Evolutionary conservation across 2,329 filamentous ascomycete species (phyloP).

Genomic region (Diaporthe sp.): DNA sequence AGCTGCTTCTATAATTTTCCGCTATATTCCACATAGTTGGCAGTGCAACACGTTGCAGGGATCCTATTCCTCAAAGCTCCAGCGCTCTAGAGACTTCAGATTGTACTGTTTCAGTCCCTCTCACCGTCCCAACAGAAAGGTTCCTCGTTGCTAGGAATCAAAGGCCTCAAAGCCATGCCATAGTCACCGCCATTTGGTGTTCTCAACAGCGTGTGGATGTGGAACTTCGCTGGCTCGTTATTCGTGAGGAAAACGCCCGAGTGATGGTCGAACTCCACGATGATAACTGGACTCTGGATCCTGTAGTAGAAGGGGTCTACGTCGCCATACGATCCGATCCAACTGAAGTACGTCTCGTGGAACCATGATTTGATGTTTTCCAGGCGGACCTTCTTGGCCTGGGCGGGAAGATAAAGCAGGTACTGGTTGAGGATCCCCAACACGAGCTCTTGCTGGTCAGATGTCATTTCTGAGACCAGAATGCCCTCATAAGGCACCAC

Average conservation of each 20-base stretch:
- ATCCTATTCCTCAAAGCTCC: not conserved
- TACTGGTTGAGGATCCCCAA: slow-evolving; percentile 74
- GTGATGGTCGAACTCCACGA: slow-evolving; percentile 86
- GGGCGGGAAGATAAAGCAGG: slow-evolving; percentile 75
- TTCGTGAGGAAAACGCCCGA: slow-evolving; percentile 84
- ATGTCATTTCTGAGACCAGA: slow-evolving; percentile 62
- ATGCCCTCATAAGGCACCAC: slow-evolving; percentile 82
- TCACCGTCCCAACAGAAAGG: slow-evolving; percentile 59
- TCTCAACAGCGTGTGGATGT: slow-evolving; percentile 81
- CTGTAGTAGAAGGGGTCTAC: slow-evolving; percentile 83
- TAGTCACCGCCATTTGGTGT: slow-evolving; percentile 85
- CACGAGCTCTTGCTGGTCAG: slow-evolving; percentile 67
- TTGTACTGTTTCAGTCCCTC: slow-evolving; percentile 18
- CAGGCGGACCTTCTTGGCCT: slow-evolving; percentile 68
- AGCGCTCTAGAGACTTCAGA: not conserved
- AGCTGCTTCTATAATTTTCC: not conserved
- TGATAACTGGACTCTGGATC: slow-evolving; percentile 80
- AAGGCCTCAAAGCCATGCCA: slow-evolving; percentile 66
- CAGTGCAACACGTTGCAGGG: not conserved
- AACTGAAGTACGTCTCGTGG: slow-evolving; percentile 82
- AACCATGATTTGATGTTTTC: slow-evolving; percentile 68
- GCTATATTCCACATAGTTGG: not conserved
- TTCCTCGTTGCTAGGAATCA: slow-evolving; percentile 55
- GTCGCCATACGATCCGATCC: slow-evolving; percentile 79
- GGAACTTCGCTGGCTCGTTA: slow-evolving; percentile 80